A percentile compares a stretch with the other conserved stretches of the same genome.
Evolutionary conservation across 2,329 filamentous ascomycete genomes (phyloP).

Genomic region (Fusarium sp.): DNA sequence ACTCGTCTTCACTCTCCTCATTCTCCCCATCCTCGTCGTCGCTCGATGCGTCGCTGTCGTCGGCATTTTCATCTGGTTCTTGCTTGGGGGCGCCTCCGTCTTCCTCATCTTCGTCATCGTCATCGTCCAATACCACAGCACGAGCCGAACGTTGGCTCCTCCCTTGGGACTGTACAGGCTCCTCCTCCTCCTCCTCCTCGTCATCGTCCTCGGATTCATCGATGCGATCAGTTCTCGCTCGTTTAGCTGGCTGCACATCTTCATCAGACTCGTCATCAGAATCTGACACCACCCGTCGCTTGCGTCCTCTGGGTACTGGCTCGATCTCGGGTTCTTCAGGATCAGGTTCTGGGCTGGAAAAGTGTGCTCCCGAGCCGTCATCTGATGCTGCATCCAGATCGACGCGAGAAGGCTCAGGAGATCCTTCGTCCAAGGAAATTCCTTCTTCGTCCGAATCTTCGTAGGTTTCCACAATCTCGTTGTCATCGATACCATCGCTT

Average conservation of each 20-base stretch:
- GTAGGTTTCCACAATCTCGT: conserved; percentile 42
- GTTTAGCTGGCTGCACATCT: conserved; percentile 38
- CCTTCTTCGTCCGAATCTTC: conserved; percentile 46
- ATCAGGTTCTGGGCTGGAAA: conserved; percentile 48
- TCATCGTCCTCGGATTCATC: conserved; percentile 42
- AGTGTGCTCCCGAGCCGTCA: conserved; percentile 32
- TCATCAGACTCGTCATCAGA: conserved; percentile 47
- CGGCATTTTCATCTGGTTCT: background rate
- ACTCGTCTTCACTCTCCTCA: conserved; percentile 7
- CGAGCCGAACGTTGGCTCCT: background rate
- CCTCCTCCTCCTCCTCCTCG: conserved; percentile 22
- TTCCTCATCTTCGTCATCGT: conserved; percentile 34
- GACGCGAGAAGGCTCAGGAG: background rate
- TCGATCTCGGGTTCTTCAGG: conserved; percentile 28
- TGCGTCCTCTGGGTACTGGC: conserved; percentile 33
- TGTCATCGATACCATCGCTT: conserved; percentile 55
- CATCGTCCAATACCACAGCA: conserved; percentile 22
- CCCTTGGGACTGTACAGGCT: background rate
- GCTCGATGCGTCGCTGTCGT: background rate
- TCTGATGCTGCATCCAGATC: conserved; percentile 20
- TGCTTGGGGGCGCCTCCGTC: conserved; percentile 25
- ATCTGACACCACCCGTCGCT: conserved; percentile 47
- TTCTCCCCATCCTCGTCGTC: background rate
- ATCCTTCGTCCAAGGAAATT: conserved; percentile 27
- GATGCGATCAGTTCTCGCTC: conserved; percentile 33